A percentile compares a stretch with the other conserved stretches of the same genome.
Conservation (phyloP, 345 rosid species). For the Melaleuca quinquenervia region DNA sequence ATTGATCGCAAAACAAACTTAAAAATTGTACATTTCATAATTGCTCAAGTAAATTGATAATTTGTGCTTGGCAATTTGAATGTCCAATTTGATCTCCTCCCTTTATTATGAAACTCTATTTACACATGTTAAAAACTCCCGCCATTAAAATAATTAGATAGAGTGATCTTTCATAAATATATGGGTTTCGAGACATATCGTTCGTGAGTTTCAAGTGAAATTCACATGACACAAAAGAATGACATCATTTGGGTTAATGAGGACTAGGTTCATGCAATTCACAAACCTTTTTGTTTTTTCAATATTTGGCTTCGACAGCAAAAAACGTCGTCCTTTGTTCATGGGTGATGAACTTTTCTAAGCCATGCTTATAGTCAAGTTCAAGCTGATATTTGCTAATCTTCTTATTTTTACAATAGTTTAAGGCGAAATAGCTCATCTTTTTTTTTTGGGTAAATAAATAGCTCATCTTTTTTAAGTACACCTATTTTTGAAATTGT, state of each 20-base stretch:
- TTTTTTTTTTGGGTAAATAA: too few species aligned
- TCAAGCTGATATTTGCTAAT: not conserved
- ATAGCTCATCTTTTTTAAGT: too few species aligned
- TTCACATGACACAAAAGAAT: accelerated
- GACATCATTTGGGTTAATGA: not conserved
- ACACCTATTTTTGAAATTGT: not conserved
- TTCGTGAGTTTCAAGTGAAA: not conserved
- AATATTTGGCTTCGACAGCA: too few species aligned
- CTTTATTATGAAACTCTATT: not conserved
- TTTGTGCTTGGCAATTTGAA: not conserved
- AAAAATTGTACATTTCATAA: not conserved
- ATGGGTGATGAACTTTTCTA: too few species aligned
- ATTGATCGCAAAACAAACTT: not conserved
- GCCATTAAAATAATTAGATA: not conserved
- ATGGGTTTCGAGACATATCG: not conserved
- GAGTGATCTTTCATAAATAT: not conserved
- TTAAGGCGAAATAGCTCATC: not conserved
- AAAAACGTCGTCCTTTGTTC: too few species aligned
- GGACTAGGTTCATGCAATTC: not conserved
- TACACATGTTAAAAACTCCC: not conserved
- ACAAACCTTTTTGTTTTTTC: not conserved
- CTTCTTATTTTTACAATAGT: not conserved
- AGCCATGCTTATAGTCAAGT: not conserved
- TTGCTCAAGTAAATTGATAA: not conserved
- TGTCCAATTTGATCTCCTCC: not conserved